Base-by-base conservation (phyloP, 306 rosid species). In the Fragaria vesca region DNA sequence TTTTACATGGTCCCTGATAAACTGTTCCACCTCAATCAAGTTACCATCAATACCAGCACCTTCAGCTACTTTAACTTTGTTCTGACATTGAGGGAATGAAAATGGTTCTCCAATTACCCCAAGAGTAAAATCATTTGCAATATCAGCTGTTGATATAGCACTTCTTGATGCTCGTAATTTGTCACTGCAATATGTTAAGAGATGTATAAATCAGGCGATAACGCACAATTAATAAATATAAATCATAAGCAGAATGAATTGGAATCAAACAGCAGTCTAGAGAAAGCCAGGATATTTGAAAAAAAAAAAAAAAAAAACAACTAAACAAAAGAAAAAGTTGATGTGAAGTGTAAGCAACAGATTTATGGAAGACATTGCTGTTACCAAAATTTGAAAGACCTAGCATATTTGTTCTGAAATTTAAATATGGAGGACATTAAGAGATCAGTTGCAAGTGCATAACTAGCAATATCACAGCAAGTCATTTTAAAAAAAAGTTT, bases 91-190 rank as follows among this genome's bases (percentile, higher is more conserved):
- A 21, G 86, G 74, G 83, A 94, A 94, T 7, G 93, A 84, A 83
- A 94, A 92, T 47, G 84, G 80, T 82, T 90, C 91, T 1, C 89
- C 97, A 2, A 86, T 81, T 65, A 89, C 79, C 66, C 97, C 97
- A 55, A 92, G 87, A 21, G 96, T 85, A 78, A 87, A 88, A 88
- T 94, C 98, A 62, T 87, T 88, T 40, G 91, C 79, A 75, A 94
- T 83, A 80, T 92, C 97, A 36, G 98, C 97, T 8, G 71, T 89
- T 26, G 93, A 94, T 81, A 94, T 78, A 66, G 90, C 94, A 83
- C 90, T 92, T 88, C 98, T 92, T 52, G 98, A 90, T 75, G 89
- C 78, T 58, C 93, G 86, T 66, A 92, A 84, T 79, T 94, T 94
- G 78, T 94, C 98, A 15, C 98, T 94, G 89, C 42, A 43, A 79